Evolutionary conservation across 345 rosid species (phyloP).

Genomic region (Pelargonium nanum): DNA sequence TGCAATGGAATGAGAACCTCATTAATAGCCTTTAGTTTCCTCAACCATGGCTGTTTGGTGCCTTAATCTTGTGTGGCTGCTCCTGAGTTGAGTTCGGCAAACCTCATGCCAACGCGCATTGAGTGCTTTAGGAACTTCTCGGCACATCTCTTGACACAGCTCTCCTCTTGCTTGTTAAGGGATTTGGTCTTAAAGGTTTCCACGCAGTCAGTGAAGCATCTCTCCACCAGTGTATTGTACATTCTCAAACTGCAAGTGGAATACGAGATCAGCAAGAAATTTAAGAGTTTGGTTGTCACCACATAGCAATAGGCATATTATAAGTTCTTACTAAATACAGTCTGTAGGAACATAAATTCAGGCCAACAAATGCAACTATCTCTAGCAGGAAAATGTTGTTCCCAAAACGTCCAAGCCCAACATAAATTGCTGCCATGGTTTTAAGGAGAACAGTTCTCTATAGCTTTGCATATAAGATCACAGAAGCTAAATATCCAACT

Average conservation of each 20-base stretch:
- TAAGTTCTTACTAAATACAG: no score
- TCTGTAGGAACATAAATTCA: no score
- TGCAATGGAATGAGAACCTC: not conserved
- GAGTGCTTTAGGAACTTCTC: slow-evolving; percentile 96
- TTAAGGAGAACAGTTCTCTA: no score
- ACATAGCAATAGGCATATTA: not conserved
- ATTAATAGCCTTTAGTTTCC: not conserved
- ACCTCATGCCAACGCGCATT: slow-evolving; percentile 90
- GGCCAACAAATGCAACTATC: not conserved
- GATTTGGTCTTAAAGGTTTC: slow-evolving; percentile 75
- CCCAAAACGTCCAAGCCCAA: not conserved
- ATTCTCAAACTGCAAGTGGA: slow-evolving; percentile 53
- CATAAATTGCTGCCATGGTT: not conserved
- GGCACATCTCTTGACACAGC: slow-evolving; percentile 70
- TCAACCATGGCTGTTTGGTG: not conserved
- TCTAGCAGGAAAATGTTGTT: not conserved
- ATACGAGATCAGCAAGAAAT: not conserved
- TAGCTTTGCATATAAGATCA: not conserved
- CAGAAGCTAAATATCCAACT: not conserved
- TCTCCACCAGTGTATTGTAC: slow-evolving; percentile 83
- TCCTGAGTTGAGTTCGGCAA: slow-evolving; percentile 75
- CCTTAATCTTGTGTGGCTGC: slow-evolving; percentile 59
- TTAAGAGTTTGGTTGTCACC: not conserved
- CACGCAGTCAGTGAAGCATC: slow-evolving; percentile 85
- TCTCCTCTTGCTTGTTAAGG: slow-evolving; percentile 88